phyloP scores from a whole-genome alignment of 768 basidiomycete genomes.

The Tulasnella sp. region DNA sequence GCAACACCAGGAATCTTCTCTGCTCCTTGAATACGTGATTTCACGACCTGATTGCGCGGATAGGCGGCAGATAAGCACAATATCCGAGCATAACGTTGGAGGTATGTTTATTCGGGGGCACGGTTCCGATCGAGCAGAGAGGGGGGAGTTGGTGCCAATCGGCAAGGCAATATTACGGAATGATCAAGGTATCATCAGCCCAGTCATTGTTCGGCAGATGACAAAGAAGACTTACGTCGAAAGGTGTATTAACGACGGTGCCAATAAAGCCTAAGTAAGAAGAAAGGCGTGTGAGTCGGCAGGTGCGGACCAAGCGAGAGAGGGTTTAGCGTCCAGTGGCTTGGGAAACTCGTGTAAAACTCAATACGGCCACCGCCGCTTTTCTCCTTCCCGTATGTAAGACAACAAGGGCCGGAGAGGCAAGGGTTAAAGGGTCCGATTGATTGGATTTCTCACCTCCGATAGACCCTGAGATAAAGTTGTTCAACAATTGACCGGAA shows the following conservation, averaged over 20 bases:
- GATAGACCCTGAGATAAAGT: slow-evolving; percentile 86
- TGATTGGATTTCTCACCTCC: slow-evolving; percentile 58
- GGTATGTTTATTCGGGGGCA: background rate
- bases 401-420: background rate
- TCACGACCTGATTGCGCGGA: slow-evolving; percentile 69
- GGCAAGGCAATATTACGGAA: slow-evolving; percentile 11
- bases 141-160: background rate
- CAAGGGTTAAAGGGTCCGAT: background rate
- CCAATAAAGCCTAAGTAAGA: slow-evolving; percentile 49
- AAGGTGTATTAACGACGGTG: slow-evolving; percentile 88
- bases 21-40: slow-evolving; percentile 89
- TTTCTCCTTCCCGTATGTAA: background rate
- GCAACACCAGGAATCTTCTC: slow-evolving; percentile 63
- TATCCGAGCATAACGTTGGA: background rate
- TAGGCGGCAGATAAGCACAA: slow-evolving; percentile 32
- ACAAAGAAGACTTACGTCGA: slow-evolving; percentile 52
- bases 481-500: slow-evolving; percentile 78
- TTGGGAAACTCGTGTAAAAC: background rate
- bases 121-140: background rate
- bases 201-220: slow-evolving; percentile 10
- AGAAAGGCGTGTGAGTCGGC: slow-evolving; percentile 10
- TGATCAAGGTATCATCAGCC: background rate
- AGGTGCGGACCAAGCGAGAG: background rate
- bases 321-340: slow-evolving; percentile 5
- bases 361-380: background rate